phyloP scores from a whole-genome alignment of 73 alveolate species.

The Stentor roeselii region DNA sequence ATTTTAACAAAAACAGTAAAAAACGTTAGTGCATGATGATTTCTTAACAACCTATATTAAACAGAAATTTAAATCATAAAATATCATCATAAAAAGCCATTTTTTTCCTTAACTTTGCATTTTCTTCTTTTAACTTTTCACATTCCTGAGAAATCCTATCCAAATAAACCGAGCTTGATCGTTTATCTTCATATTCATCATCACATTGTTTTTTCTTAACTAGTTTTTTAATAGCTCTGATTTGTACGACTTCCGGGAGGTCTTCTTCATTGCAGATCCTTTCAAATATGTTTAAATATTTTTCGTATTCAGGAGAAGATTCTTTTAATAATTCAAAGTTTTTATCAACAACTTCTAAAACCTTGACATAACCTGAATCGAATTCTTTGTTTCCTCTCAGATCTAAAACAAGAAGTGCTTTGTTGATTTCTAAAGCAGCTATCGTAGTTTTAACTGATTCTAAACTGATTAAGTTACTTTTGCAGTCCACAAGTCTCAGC shows the following conservation, averaged over 20 bases:
- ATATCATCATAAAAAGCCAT: no score
- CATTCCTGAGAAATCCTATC: neutral
- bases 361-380: neutral
- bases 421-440: neutral
- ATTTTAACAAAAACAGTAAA: no score
- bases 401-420: conserved; percentile 8
- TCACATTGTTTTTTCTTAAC: neutral
- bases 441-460: neutral
- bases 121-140: neutral
- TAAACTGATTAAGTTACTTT: neutral
- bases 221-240: no score
- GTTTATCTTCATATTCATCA: neutral
- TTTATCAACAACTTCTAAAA: neutral
- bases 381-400: neutral
- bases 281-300: neutral
- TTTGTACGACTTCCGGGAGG: neutral
- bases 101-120: neutral
- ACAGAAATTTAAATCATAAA: no score
- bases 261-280: neutral
- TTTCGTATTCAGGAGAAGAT: neutral
- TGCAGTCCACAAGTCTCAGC: neutral
- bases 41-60: no score
- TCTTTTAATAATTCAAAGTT: neutral
- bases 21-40: no score
- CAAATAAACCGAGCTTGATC: neutral